phyloP scores from a whole-genome alignment of 1,139 yeast species.

The Taiozyma sp. region DNA sequence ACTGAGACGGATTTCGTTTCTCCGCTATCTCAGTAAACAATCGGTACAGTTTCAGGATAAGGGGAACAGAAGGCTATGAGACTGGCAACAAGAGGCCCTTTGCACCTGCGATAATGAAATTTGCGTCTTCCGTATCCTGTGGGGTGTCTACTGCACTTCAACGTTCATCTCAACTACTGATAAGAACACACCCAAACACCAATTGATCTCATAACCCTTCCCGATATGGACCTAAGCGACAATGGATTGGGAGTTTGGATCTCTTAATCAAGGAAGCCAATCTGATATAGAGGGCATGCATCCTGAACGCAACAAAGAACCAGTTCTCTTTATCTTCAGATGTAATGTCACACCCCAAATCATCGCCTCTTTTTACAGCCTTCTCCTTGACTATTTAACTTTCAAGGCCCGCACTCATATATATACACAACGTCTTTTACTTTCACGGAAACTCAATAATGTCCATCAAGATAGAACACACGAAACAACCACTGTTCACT shows the following conservation, averaged over 20 bases:
- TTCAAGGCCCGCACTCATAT: not conserved
- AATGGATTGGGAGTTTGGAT: not conserved
- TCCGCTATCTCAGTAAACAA: not conserved
- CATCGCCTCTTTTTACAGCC: not conserved
- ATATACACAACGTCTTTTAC: not conserved
- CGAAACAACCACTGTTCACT: constrained; percentile 8
- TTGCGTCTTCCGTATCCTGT: too few relatives aligned
- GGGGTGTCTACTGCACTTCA: too few relatives aligned
- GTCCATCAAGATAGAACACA: constrained; percentile 4
- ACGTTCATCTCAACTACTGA: not conserved
- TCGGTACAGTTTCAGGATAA: not conserved
- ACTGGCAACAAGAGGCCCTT: too few relatives aligned
- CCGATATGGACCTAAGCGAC: not conserved
- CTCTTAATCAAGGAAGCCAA: too few relatives aligned
- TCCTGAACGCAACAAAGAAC: too few relatives aligned
- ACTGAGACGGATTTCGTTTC: not conserved
- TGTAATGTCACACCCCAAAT: not conserved
- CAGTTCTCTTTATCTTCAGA: not conserved
- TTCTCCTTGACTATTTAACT: not conserved
- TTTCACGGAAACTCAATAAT: not conserved
- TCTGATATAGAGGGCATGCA: not conserved
- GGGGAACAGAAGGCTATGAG: not conserved
- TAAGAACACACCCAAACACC: not conserved
- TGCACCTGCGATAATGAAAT: too few relatives aligned
- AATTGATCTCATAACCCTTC: not conserved